Conservation (phyloP, 176 grass and related monocot genomes). For the Saccharum spontaneum region DNA sequence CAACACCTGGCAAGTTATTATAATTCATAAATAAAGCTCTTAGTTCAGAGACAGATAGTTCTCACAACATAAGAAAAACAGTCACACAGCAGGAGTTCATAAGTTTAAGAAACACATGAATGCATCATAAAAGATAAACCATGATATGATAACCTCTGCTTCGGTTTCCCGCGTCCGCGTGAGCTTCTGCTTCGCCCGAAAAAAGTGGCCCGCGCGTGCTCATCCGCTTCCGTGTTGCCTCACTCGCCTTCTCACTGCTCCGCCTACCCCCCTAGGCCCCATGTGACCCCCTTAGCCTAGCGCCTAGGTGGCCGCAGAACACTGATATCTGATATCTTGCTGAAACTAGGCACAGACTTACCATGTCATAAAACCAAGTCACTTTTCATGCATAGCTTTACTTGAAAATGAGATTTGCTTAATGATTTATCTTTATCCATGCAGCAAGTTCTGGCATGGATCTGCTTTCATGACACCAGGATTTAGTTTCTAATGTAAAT, state of each 20-base stretch:
- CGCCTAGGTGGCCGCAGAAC: not conserved
- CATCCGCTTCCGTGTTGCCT: too few species aligned
- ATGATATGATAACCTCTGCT: not conserved
- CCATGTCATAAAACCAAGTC: not conserved
- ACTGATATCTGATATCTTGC: not conserved
- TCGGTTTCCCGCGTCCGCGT: not conserved
- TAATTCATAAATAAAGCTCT: not conserved
- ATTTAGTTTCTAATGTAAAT: slow-evolving; percentile 5
- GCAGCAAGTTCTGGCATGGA: not conserved
- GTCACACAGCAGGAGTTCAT: too few species aligned
- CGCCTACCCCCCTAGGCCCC: too few species aligned
- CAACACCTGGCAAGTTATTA: not conserved
- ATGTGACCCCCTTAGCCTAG: too few species aligned
- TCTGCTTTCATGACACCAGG: not conserved
- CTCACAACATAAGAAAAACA: not conserved
- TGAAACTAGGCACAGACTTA: slow-evolving; percentile 7
- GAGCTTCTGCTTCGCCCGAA: not conserved
- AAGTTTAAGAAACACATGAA: too few species aligned
- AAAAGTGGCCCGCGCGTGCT: not conserved
- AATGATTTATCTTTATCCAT: not conserved
- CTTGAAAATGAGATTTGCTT: not conserved
- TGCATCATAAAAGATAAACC: not conserved
- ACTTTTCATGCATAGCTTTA: not conserved
- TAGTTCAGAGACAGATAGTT: not conserved
- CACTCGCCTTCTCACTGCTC: too few species aligned